phyloP scores from a whole-genome alignment of 192 early-diverging fungal genomes.

The Gamsiella multidivaricata region DNA sequence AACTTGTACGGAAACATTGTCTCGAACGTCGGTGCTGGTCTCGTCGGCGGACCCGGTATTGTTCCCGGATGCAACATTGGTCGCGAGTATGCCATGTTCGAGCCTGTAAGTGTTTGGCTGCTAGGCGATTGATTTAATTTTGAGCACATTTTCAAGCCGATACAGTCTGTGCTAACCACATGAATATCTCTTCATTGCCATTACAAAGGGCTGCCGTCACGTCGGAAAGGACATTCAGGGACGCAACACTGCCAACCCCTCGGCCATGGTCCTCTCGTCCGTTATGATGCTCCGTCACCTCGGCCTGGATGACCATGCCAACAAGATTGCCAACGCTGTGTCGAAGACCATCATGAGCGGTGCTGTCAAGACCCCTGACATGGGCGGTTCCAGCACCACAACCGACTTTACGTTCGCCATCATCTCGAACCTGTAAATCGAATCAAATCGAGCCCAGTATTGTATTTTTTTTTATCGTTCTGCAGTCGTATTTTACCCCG shows the following conservation, averaged over 20 bases:
- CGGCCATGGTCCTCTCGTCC: conserved; percentile 90
- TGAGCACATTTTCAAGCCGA: too few species aligned
- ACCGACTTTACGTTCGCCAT: conserved; percentile 95
- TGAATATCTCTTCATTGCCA: too few species aligned
- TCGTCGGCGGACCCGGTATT: conserved; percentile 96
- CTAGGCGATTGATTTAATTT: conserved; percentile 1
- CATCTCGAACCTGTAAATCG: conserved; percentile 76
- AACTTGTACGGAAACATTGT: conserved; percentile 99
- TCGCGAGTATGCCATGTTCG: conserved; percentile 96
- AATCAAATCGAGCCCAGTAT: neutral
- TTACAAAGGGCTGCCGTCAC: conserved; percentile 88
- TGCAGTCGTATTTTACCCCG: neutral
- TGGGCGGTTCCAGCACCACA: conserved; percentile 88
- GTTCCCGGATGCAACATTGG: conserved; percentile 99
- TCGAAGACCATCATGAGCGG: conserved; percentile 88
- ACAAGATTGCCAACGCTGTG: conserved; percentile 91
- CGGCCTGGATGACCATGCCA: conserved; percentile 88
- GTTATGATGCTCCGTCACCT: conserved; percentile 98
- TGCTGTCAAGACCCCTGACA: conserved; percentile 83
- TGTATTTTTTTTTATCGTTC: neutral
- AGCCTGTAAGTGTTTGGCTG: conserved; percentile 72
- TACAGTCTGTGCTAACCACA: too few species aligned
- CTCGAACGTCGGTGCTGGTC: conserved; percentile 96
- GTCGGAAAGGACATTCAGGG: conserved; percentile 97
- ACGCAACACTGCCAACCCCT: conserved; percentile 95